These are phyloP conservation scores for Globisporangium barbulae DNA, from an alignment of 352 stramenopile species.

Conservation along the genomic window DNA sequence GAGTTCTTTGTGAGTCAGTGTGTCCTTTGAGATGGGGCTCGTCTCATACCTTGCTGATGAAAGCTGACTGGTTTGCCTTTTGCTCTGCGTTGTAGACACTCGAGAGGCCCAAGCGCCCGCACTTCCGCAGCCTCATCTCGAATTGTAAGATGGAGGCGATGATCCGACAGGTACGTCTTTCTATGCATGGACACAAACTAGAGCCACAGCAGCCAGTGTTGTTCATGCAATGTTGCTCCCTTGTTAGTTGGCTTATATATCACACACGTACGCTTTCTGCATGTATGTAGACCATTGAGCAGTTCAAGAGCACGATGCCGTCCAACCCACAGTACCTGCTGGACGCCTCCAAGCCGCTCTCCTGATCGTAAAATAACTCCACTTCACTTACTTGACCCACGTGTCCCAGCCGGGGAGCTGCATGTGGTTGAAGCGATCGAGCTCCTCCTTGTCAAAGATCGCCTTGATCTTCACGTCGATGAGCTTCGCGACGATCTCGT, in stretches of 20 bases:
- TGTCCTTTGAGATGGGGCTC: background rate
- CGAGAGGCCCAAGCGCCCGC: slow-evolving; percentile 37
- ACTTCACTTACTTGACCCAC: slow-evolving; percentile 6
- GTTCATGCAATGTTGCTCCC: background rate
- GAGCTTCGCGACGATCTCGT: slow-evolving; percentile 35
- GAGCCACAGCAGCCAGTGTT: background rate
- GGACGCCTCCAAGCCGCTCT: slow-evolving; percentile 18
- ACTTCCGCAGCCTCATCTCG: slow-evolving; percentile 65
- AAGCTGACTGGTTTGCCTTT: background rate
- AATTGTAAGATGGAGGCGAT: slow-evolving; percentile 58
- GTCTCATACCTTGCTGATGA: background rate
- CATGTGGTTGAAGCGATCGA: slow-evolving; percentile 9
- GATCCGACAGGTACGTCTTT: slow-evolving; percentile 34
- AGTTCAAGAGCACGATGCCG: slow-evolving; percentile 40
- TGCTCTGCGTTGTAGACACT: slow-evolving; percentile 25
- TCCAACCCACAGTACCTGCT: slow-evolving; percentile 41
- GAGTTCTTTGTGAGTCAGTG: slow-evolving; percentile 56
- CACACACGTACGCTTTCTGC: background rate
- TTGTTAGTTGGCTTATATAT: background rate
- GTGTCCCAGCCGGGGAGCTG: slow-evolving; percentile 14
- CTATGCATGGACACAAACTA: background rate
- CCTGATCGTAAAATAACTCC: background rate
- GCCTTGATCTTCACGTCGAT: slow-evolving; percentile 28
- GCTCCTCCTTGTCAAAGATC: slow-evolving; percentile 11
- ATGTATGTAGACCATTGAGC: slow-evolving; percentile 41